Evolutionary conservation across 106 monocot genomes (phyloP).

Genomic region (Dendrobium huoshanense): DNA sequence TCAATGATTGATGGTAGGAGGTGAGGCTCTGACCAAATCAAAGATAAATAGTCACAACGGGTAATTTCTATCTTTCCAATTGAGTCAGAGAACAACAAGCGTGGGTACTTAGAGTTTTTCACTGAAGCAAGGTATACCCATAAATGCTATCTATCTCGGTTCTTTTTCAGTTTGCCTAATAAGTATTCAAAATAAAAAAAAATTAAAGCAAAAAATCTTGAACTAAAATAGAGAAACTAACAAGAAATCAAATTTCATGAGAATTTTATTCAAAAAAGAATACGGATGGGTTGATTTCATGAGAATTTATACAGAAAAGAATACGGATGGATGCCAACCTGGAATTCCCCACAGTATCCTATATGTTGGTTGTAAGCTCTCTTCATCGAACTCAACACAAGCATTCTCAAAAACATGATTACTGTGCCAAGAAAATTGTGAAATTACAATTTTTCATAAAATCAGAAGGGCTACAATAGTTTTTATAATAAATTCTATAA

Average conservation of each 20-base stretch:
- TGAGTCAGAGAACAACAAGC: too few species aligned
- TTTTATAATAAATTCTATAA: not conserved
- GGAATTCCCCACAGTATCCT: conserved; percentile 92
- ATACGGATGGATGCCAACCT: conserved; percentile 33
- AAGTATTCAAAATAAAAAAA: not conserved
- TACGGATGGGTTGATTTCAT: not conserved
- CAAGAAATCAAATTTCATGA: not conserved
- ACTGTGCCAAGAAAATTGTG: conserved; percentile 29
- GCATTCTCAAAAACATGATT: conserved; percentile 85
- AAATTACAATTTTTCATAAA: not conserved
- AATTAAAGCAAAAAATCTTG: not conserved
- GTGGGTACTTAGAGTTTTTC: too few species aligned
- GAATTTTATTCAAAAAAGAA: not conserved
- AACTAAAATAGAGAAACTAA: not conserved
- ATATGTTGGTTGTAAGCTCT: conserved; percentile 82
- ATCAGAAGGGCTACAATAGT: not conserved
- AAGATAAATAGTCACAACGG: too few species aligned
- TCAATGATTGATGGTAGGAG: too few species aligned
- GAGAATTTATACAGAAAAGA: not conserved
- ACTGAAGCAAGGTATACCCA: too few species aligned
- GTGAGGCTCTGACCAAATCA: too few species aligned
- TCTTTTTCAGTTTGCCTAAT: not conserved
- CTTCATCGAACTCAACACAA: conserved; percentile 88
- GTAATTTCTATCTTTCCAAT: too few species aligned
- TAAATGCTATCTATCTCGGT: too few species aligned